Conservation (phyloP, 2,329 filamentous ascomycete species). For the Hymenoscyphus linearis region DNA sequence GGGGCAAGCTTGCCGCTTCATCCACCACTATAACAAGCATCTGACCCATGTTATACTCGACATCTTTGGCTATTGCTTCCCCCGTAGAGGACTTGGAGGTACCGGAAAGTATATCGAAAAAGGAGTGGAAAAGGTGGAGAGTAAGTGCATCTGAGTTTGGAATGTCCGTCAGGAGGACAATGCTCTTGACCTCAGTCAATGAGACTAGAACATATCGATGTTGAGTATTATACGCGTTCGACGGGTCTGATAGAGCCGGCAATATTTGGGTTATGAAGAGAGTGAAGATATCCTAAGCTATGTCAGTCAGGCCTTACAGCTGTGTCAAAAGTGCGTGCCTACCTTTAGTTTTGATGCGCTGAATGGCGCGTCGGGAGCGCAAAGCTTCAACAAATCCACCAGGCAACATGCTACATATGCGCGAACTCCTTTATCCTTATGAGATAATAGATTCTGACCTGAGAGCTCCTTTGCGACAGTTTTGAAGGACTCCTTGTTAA, state of each 20-base stretch:
- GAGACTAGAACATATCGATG: slow-evolving; percentile 88
- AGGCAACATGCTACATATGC: slow-evolving; percentile 85
- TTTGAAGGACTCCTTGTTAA: slow-evolving; percentile 75
- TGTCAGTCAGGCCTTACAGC: not conserved
- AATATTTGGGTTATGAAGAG: slow-evolving; percentile 80
- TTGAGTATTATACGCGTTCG: slow-evolving; percentile 85
- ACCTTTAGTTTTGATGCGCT: slow-evolving; percentile 87
- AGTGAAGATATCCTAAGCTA: slow-evolving; percentile 77
- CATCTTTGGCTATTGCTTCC: slow-evolving; percentile 84
- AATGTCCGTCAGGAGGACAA: slow-evolving; percentile 84
- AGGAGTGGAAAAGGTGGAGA: slow-evolving; percentile 74
- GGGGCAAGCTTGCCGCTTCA: slow-evolving; percentile 71
- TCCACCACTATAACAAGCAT: slow-evolving; percentile 83
- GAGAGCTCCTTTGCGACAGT: slow-evolving; percentile 82
- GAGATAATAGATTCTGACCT: slow-evolving; percentile 72
- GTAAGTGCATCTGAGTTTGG: slow-evolving; percentile 76
- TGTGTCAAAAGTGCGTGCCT: slow-evolving; percentile 24
- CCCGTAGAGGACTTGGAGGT: slow-evolving; percentile 68
- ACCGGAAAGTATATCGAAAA: slow-evolving; percentile 87
- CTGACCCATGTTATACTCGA: slow-evolving; percentile 86
- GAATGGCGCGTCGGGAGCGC: slow-evolving; percentile 92
- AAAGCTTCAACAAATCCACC: slow-evolving; percentile 87
- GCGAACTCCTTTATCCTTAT: slow-evolving; percentile 91
- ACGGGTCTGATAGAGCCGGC: slow-evolving; percentile 78
- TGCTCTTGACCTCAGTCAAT: slow-evolving; percentile 88